Evolutionary conservation across 768 basidiomycete genomes (phyloP), one percentile per base, ranked within the genome.

Genomic region (Sporobolomyces pararoseus): DNA sequence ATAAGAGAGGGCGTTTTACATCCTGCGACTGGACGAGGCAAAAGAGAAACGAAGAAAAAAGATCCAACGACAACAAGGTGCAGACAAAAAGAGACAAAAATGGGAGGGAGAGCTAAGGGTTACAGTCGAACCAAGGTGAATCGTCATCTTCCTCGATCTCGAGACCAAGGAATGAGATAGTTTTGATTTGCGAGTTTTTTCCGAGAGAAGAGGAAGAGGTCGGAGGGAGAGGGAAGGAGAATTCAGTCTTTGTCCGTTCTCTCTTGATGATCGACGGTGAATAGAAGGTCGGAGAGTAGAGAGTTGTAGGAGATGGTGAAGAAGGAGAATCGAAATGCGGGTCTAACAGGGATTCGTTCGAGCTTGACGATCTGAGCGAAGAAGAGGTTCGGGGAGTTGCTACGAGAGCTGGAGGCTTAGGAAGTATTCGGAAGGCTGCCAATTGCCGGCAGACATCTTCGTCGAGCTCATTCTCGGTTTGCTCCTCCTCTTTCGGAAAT

Each of bases 121-220:
- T 46, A 46, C 58, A 59, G 27, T 59, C 58, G 19, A 29, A 59
- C 37, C 39, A 58, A 25, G 55, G 55, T 3, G 58, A 27, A 31
- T 59, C 55, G 27, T 59, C 58, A 42, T 59, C 58, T 7, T 59
- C 58, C 4, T 59, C 58, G 27, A 59, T 27, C 17, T 59, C 58
- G 39, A 59, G 17, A 19, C 58, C 42, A 23, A 59, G 42, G 58
- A 59, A 58, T 4, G 55, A 58, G 3, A 54, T 37, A 34, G 25
- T 3, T 10, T 7, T 31, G 37, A 35, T 25, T n/a, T 42, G 39
- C 39, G 39, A n/a, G n/a, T 21, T 54, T n/a, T 55, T 42, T 31
- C 16, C 14, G 32, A 58, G 17, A 23, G 19, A 10, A 19, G 55
- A 37, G 23, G 27, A 6, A 29, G 25, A 2, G 14, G 58, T 2